Conservation (phyloP, 1,139 yeast genomes). For the Saccharomycopsis hybrid region DNA sequence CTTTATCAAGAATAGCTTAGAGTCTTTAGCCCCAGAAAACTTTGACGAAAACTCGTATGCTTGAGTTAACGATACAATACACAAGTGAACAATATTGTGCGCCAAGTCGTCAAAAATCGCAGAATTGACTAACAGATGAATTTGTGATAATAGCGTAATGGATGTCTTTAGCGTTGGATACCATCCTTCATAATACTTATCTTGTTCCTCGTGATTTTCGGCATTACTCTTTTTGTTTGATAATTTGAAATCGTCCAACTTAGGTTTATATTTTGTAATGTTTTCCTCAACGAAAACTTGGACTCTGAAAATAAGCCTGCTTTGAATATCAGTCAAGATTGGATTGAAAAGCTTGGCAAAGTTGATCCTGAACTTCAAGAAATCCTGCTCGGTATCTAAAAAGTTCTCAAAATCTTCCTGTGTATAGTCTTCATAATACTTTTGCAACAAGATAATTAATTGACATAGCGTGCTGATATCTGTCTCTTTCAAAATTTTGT, state of each 20-base stretch:
- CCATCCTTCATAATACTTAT: conserved; percentile 41
- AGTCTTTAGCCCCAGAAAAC: conserved; percentile 44
- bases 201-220: conserved; percentile 18
- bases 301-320: conserved; percentile 70
- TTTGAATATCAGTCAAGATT: conserved; percentile 68
- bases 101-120: conserved; percentile 85
- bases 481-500: conserved; percentile 59
- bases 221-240: conserved; percentile 35
- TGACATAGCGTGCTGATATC: conserved; percentile 68
- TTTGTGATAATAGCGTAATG: conserved; percentile 62
- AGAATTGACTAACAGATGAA: conserved; percentile 72
- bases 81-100: conserved; percentile 76
- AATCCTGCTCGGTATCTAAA: conserved; percentile 23
- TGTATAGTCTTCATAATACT: conserved; percentile 56
- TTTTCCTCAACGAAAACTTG: conserved; percentile 67
- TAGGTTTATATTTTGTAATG: conserved; percentile 60
- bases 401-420: conserved; percentile 25
- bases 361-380: conserved; percentile 33
- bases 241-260: conserved; percentile 58
- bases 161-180: conserved; percentile 76
- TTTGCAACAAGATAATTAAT: conserved; percentile 61
- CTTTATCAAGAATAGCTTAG: conserved; percentile 62
- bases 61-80: conserved; percentile 51
- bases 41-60: conserved; percentile 42
- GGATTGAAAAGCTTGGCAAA: conserved; percentile 63